Base-by-base conservation (phyloP, 2,329 filamentous ascomycete species). In the Sporothrix luriei region DNA sequence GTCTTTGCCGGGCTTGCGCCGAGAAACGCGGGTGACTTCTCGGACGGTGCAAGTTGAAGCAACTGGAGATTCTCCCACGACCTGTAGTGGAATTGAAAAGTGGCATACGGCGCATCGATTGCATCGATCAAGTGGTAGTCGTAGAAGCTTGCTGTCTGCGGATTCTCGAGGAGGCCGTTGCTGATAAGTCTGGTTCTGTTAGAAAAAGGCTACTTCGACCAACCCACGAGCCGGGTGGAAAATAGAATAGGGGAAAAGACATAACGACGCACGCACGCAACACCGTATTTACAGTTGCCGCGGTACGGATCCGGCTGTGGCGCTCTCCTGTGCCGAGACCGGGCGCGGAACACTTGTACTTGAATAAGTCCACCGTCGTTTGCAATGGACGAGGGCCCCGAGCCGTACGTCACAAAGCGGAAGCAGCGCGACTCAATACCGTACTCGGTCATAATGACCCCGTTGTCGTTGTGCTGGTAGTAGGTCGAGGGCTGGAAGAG, bases 311-410 rank as follows among this genome's bases (percentile, higher is more conserved):
- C 75, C 29, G 85, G 75, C 19, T 77, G 77, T 13, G 81, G 80
- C 4, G 81, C 78, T 59, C 79, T 79, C 71, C 81, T 78, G 69
- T 76, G 80, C 52, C 84, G 80, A 6, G 81, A 81, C 68, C 77
- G 81, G n/a, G 85, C 84, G 29, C 85, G 81, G 73, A 85, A 87
- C 11, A 82, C 81, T 48, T 81, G 80, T 3, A 88, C 76, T 72
- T 87, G 84, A 62, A 88, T 84, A 2, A 86, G 74, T 1, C 86
- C 86, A 13, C 85, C 86, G 73, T 88, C 83, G 62, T 83, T 80
- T 10, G 83, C 84, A 3, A 81, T 77, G 1, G 82, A 81, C 48
- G 77, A 76, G 2, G 81, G 80, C 52, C 76, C 73, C 11, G 78
- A 76, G 2, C 77, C 75, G 9, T 76, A 75, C 9, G 78, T 77